phyloP scores from a whole-genome alignment of 176 grass and related monocot genomes.

The Elymus sibiricus region DNA sequence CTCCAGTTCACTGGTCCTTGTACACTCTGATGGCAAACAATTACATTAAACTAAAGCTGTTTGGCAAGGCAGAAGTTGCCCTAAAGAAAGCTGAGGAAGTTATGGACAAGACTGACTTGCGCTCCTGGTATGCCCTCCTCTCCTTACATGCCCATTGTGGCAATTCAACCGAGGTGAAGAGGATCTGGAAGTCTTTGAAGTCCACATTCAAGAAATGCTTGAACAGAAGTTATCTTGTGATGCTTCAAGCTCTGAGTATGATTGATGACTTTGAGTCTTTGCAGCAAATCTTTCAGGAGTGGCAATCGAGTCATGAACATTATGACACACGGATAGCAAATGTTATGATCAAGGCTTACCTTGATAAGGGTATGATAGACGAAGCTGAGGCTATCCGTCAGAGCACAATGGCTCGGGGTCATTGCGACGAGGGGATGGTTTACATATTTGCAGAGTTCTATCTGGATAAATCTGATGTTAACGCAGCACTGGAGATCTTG shows the following conservation, averaged over 20 bases:
- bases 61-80: conserved; percentile 32
- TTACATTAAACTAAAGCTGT: conserved; percentile 35
- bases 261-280: conserved; percentile 36
- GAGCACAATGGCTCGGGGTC: conserved; percentile 32
- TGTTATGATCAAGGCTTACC: conserved; percentile 27
- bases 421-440: not conserved
- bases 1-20: not conserved
- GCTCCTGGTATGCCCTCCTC: conserved; percentile 26
- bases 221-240: not conserved
- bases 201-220: conserved; percentile 14
- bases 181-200: conserved; percentile 45
- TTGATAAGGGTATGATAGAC: not conserved
- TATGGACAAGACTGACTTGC: not conserved
- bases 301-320: not conserved
- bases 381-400: conserved; percentile 28
- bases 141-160: conserved; percentile 32
- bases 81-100: conserved; percentile 35
- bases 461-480: conserved; percentile 1
- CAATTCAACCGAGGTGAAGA: conserved; percentile 48
- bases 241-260: conserved; percentile 31
- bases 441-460: not conserved
- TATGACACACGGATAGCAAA: conserved; percentile 46
- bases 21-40: conserved; percentile 23
- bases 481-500: conserved; percentile 6
- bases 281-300: conserved; percentile 24